Conservation (phyloP, 2,329 filamentous ascomycete species). For the Teratosphaeria destructans region DNA sequence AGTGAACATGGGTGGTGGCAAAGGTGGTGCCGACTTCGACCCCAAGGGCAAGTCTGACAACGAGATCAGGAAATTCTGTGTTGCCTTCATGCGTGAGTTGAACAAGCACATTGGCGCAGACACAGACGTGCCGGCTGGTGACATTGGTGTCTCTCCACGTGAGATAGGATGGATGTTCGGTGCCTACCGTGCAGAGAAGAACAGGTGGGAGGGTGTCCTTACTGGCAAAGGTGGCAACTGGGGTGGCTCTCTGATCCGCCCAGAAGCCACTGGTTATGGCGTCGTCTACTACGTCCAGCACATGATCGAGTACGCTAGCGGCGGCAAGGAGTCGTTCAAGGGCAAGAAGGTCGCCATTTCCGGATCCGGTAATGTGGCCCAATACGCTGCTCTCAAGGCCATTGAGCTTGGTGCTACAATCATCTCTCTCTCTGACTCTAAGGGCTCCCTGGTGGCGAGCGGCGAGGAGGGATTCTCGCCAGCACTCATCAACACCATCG, state of each 20-base stretch:
- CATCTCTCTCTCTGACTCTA: slow-evolving; percentile 86
- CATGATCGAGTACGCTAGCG: slow-evolving; percentile 80
- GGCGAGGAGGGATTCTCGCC: slow-evolving; percentile 63
- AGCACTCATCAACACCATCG: slow-evolving; percentile 69
- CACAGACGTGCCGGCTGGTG: slow-evolving; percentile 91
- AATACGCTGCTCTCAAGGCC: slow-evolving; percentile 91
- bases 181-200: slow-evolving; percentile 77
- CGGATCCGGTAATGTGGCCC: slow-evolving; percentile 93
- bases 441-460: slow-evolving; percentile 69
- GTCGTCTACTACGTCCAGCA: slow-evolving; percentile 88
- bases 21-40: slow-evolving; percentile 97
- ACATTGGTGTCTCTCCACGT: slow-evolving; percentile 85
- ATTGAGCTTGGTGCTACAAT: slow-evolving; percentile 93
- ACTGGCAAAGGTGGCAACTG: slow-evolving; percentile 90
- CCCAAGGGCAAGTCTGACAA: slow-evolving; percentile 97
- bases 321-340: slow-evolving; percentile 69
- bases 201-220: slow-evolving; percentile 90
- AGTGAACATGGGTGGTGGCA: slow-evolving; percentile 93
- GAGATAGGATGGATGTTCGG: slow-evolving; percentile 96
- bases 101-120: slow-evolving; percentile 92
- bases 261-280: slow-evolving; percentile 94
- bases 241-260: slow-evolving; percentile 89
- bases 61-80: slow-evolving; percentile 96
- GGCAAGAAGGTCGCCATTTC: slow-evolving; percentile 95
- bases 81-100: slow-evolving; percentile 90